Conservation (phyloP, 768 basidiomycete species). For the Macrolepiota dolichaula region DNA sequence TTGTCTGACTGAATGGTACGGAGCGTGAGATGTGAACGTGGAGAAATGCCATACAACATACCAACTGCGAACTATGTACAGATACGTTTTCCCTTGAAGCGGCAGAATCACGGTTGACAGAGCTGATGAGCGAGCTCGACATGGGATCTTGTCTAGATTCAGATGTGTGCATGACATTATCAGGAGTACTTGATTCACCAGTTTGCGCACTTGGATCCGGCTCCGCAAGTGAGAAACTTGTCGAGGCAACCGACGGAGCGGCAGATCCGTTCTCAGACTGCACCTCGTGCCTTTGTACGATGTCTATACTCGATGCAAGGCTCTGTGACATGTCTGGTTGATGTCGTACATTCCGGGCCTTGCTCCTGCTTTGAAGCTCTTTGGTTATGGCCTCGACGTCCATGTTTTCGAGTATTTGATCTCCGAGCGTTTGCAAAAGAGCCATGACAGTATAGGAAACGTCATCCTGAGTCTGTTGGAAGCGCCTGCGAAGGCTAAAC, state of each 20-base stretch:
- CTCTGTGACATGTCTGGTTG: conserved; percentile 16
- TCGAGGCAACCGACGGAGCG: not conserved
- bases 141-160: not conserved
- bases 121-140: not conserved
- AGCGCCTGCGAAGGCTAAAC: conserved; percentile 64
- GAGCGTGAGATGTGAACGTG: not conserved
- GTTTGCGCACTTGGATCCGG: conserved; percentile 7
- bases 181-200: not conserved
- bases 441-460: conserved; percentile 73
- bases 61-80: conserved; percentile 3
- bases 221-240: conserved; percentile 1
- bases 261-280: conserved; percentile 39
- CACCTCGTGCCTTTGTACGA: conserved; percentile 37
- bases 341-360: conserved; percentile 10
- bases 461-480: conserved; percentile 75
- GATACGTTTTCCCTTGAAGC: not conserved
- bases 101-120: not conserved
- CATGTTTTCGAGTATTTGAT: conserved; percentile 66
- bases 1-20: conserved; percentile 23
- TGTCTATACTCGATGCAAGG: conserved; percentile 22
- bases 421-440: conserved; percentile 61
- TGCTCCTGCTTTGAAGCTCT: conserved; percentile 38
- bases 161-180: not conserved
- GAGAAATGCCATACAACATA: not conserved
- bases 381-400: conserved; percentile 71